A percentile compares a stretch with the other conserved stretches of the same genome.
Conservation (phyloP, 78 protist genomes). For the Bodo saltans region DNA sequence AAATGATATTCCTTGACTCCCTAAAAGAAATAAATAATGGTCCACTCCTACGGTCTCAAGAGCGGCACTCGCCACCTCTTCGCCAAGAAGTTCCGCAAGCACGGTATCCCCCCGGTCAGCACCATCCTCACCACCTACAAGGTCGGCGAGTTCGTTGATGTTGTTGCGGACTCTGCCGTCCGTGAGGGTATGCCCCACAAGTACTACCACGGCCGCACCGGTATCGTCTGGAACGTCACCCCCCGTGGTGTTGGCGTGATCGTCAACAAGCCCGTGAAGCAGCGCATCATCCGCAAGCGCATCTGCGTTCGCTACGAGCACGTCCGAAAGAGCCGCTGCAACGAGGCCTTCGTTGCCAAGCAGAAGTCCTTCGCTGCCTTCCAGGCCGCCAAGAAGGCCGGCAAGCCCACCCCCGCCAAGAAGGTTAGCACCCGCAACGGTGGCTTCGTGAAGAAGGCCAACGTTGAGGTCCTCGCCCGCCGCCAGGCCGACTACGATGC, state of each 20-base stretch:
- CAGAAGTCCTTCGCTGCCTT: neutral
- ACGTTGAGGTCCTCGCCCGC: constrained; percentile 35
- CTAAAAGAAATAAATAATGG: constrained; percentile 54
- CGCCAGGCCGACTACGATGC: neutral
- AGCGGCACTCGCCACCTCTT: constrained; percentile 88
- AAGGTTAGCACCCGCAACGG: constrained; percentile 91
- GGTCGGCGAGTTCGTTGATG: constrained; percentile 91
- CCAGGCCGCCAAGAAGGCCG: constrained; percentile 53
- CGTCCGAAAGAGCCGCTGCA: constrained; percentile 86
- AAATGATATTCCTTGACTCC: neutral
- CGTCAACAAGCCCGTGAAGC: constrained; percentile 92
- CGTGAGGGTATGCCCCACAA: constrained; percentile 99
- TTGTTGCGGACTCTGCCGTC: constrained; percentile 83
- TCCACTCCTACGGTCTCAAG: constrained; percentile 88
- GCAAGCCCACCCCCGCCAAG: constrained; percentile 96
- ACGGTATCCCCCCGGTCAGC: constrained; percentile 65
- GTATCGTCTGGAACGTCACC: constrained; percentile 97
- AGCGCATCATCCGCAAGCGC: constrained; percentile 91
- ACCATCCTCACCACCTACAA: constrained; percentile 58
- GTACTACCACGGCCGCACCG: constrained; percentile 99
- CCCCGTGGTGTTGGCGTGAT: constrained; percentile 96
- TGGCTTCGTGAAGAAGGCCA: constrained; percentile 96
- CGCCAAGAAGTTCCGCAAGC: constrained; percentile 76
- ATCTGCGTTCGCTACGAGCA: constrained; percentile 98
- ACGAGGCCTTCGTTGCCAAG: constrained; percentile 75